phyloP scores from a whole-genome alignment of 2,329 filamentous ascomycete genomes.

The Aspergillus sojae region DNA sequence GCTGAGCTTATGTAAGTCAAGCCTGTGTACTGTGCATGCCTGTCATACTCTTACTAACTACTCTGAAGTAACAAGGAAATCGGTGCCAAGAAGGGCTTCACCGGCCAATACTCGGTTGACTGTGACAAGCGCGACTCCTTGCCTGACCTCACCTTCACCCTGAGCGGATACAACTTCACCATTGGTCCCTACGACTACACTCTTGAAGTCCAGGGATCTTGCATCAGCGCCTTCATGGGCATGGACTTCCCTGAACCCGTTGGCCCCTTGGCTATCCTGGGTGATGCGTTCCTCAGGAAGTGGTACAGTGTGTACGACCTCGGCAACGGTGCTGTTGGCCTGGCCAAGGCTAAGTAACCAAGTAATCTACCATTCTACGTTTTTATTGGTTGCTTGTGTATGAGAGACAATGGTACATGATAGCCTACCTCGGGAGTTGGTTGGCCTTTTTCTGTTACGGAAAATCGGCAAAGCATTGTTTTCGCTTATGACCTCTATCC shows the following conservation, averaged over 20 bases:
- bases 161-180: conserved; percentile 90
- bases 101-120: conserved; percentile 94
- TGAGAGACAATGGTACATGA: conserved; percentile 1
- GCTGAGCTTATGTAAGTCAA: conserved; percentile 79
- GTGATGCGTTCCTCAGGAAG: conserved; percentile 61
- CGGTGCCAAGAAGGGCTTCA: conserved; percentile 95
- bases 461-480: neutral
- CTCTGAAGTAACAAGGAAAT: conserved; percentile 79
- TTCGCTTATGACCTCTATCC: neutral
- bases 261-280: conserved; percentile 91
- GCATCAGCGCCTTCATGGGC: conserved; percentile 96
- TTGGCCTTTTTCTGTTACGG: neutral
- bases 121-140: conserved; percentile 81
- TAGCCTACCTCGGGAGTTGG: neutral
- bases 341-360: conserved; percentile 77
- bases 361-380: conserved; percentile 3
- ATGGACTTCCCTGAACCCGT: conserved; percentile 87
- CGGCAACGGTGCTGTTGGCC: conserved; percentile 82
- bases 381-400: neutral
- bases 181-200: conserved; percentile 92
- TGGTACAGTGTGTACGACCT: conserved; percentile 94
- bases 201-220: conserved; percentile 90
- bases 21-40: neutral
- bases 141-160: conserved; percentile 87
- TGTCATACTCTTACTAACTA: conserved; percentile 14